These are phyloP conservation scores for Coprinellus micaceus DNA, from an alignment of 768 basidiomycete genomes.

Conservation along the genomic window DNA sequence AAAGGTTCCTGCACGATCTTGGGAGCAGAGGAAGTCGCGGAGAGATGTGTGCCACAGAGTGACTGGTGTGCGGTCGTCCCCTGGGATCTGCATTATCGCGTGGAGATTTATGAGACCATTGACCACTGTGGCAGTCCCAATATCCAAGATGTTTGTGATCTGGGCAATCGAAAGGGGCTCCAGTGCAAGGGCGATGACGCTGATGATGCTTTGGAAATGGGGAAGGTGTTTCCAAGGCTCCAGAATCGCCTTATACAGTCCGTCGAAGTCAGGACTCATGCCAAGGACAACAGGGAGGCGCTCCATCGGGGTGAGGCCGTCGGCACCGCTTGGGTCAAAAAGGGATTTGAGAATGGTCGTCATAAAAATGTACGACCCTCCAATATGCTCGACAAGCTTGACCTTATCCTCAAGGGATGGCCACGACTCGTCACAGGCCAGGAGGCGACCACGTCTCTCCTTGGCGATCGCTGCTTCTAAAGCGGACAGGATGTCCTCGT, in stretches of 20 bases:
- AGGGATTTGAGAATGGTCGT: background rate
- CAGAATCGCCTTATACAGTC: no score
- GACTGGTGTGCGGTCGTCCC: no score
- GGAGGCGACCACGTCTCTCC: background rate
- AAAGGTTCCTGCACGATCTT: background rate
- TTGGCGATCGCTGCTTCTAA: background rate
- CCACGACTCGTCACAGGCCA: background rate
- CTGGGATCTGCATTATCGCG: background rate
- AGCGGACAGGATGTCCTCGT: background rate
- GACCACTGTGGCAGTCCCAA: background rate
- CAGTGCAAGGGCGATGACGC: background rate
- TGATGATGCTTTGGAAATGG: background rate
- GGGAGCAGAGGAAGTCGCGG: background rate
- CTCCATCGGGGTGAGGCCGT: no score
- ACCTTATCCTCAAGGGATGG: background rate
- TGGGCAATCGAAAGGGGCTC: background rate
- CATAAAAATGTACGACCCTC: background rate
- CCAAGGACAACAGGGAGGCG: no score
- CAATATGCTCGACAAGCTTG: background rate
- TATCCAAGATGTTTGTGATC: background rate
- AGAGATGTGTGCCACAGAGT: background rate
- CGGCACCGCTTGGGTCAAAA: no score
- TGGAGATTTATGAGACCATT: background rate
- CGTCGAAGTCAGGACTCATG: no score
- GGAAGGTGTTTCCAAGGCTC: background rate